Base-by-base conservation (phyloP, 2,329 filamentous ascomycete genomes). In the Fusarium siculi region DNA sequence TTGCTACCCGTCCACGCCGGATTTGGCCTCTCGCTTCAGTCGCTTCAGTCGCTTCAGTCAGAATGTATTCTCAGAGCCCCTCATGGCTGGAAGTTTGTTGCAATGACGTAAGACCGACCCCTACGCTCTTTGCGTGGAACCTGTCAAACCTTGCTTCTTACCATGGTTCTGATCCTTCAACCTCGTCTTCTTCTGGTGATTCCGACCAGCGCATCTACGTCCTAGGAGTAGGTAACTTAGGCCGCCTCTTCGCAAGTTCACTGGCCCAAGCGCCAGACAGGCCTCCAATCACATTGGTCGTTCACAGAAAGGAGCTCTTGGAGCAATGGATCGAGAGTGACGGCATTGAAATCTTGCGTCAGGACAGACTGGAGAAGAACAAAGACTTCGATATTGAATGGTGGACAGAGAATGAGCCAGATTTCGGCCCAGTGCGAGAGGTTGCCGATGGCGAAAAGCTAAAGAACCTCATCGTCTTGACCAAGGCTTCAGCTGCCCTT, bases 151-250 rank as follows among this genome's bases (percentile, higher is more conserved):
- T 83, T 25, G 55, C 67, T 36, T 63, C 62, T 19, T 36, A 58
- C 9, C 16, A 54, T 18, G 58, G 32, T 5, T 40, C 55, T 11
- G 25, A 36, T 4, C 12, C 15, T 19, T 25, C 58, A 21, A 42
- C 32, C 21, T 55, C 63, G 19, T 36, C 21, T 19, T 53, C 52
- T 57, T 54, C 59, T 11, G 43, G 64, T 25, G 72, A 74, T 61
- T 58, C 66, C 11, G 54, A 78, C 40, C 79, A 79, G n/a, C 87
- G 91, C 39, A 91, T 97, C 69, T 90, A 96, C 78, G 87, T 98
- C 53, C 84, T 97, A 7, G 95, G 96, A 16, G 80, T 93, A 16
- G 95, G 95, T 40, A 97, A 94, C 79, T 86, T 97, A 18, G 95
- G 95, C 19, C 90, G 90, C 47, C 89, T 98, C 32, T 90, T 95